Evolutionary conservation across 208 protist species (phyloP).

Genomic region (Trypanosoma platydactyli): DNA sequence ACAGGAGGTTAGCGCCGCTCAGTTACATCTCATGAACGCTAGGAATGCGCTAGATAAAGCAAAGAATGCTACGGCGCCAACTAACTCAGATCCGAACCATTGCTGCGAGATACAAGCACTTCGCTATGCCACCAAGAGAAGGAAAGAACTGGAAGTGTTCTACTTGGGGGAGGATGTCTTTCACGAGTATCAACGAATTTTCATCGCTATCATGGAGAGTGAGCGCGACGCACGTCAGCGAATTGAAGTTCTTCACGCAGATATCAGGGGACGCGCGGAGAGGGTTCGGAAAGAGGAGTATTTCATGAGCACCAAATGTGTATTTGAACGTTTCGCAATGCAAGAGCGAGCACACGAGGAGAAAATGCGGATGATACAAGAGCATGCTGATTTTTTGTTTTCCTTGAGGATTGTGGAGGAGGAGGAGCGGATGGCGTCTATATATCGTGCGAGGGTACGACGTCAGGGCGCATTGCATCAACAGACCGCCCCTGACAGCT

Average conservation of each 20-base stretch:
- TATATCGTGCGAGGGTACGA: conserved; percentile 9
- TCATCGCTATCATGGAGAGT: conserved; percentile 16
- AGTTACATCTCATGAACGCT: conserved; percentile 23
- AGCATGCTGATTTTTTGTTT: conserved; percentile 43
- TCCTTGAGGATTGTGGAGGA: conserved; percentile 43
- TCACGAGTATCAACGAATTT: conserved; percentile 24
- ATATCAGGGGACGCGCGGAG: conserved; percentile 27
- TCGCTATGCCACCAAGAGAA: conserved; percentile 25
- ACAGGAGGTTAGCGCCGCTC: conserved; percentile 22
- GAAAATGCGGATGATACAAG: conserved; percentile 40
- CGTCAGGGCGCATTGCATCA: conserved; percentile 5
- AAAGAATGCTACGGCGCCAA: not conserved
- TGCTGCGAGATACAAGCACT: conserved; percentile 23
- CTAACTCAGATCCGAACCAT: not conserved
- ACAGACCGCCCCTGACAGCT: not conserved
- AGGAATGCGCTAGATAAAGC: conserved; percentile 33
- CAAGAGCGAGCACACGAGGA: conserved; percentile 34
- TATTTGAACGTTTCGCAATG: conserved; percentile 44
- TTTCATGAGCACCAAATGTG: conserved; percentile 49
- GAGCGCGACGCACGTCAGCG: conserved; percentile 38
- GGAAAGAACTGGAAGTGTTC: conserved; percentile 10
- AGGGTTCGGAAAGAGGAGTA: conserved; percentile 34
- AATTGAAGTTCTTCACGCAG: conserved; percentile 27
- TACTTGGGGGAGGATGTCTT: conserved; percentile 31
- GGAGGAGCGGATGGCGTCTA: conserved; percentile 34